phyloP scores from a whole-genome alignment of 352 stramenopile genomes.

The Globisporangium viniferum region DNA sequence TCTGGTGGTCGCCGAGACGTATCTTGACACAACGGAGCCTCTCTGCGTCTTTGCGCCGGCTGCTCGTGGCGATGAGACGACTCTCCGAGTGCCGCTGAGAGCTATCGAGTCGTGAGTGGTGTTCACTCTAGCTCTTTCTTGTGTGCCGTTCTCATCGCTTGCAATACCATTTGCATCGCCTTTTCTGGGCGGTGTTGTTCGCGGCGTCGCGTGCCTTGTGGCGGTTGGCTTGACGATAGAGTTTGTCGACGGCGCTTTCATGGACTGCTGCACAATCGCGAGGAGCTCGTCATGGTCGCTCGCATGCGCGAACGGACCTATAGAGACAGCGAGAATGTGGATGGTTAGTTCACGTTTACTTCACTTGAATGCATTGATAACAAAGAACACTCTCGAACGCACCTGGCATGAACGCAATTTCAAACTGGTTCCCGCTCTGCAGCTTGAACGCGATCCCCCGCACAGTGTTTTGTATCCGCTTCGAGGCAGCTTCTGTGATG shows the following conservation, averaged over 20 bases:
- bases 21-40: constrained; percentile 8
- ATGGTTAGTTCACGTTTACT: not conserved
- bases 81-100: not conserved
- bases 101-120: not conserved
- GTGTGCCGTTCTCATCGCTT: not conserved
- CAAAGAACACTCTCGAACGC: not conserved
- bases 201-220: not conserved
- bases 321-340: not conserved
- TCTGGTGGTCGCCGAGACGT: not conserved
- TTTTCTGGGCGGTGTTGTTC: not conserved
- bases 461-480: constrained; percentile 39
- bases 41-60: not conserved
- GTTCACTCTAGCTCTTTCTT: not conserved
- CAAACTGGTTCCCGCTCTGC: constrained; percentile 29
- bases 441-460: constrained; percentile 40
- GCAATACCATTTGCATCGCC: not conserved
- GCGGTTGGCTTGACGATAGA: not conserved
- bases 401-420: constrained; percentile 67
- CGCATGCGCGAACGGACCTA: constrained; percentile 29
- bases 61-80: not conserved
- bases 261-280: constrained; percentile 18
- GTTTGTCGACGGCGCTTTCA: not conserved
- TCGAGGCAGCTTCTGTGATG: constrained; percentile 27
- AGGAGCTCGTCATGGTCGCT: constrained; percentile 50
- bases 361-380: not conserved